phyloP scores from a whole-genome alignment of 2,329 filamentous ascomycete genomes.

The Apiospora malaysiana region DNA sequence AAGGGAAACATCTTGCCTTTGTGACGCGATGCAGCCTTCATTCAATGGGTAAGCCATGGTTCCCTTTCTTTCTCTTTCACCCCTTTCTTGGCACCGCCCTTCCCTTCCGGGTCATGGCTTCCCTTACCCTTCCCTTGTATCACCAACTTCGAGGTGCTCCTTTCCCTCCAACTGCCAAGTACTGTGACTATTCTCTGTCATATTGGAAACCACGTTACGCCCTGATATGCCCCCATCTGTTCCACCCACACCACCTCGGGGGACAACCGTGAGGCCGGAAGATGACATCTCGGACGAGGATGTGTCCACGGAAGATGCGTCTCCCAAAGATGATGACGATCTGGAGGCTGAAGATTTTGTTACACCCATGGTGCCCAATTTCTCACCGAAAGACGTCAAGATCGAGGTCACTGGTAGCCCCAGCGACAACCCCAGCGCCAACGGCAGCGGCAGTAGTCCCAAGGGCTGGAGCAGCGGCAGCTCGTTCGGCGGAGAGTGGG shows the following conservation, averaged over 20 bases:
- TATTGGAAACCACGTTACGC: not conserved
- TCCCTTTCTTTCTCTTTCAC: conserved; percentile 5
- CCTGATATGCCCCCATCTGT: not conserved
- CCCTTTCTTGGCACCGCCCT: not conserved
- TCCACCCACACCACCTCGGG: not conserved
- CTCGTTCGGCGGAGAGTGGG: not conserved
- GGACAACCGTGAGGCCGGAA: not conserved
- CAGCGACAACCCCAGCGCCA: not conserved
- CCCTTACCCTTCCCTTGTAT: not conserved
- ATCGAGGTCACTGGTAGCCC: not conserved
- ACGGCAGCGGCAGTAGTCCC: not conserved
- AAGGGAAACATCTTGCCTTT: not conserved
- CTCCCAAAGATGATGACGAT: not conserved
- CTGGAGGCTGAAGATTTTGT: not conserved
- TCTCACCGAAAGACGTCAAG: not conserved
- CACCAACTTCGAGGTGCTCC: not conserved
- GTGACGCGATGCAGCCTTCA: conserved; percentile 2
- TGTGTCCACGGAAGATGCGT: not conserved
- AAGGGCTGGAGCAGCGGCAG: conserved; percentile 7
- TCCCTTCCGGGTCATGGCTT: conserved; percentile 2
- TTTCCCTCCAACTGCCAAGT: not conserved
- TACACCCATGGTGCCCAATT: not conserved
- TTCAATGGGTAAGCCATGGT: conserved; percentile 2
- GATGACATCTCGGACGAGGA: not conserved
- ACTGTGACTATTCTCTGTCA: not conserved